Base-by-base conservation (phyloP, 2,329 filamentous ascomycete genomes). In the Xylaria sp. region DNA sequence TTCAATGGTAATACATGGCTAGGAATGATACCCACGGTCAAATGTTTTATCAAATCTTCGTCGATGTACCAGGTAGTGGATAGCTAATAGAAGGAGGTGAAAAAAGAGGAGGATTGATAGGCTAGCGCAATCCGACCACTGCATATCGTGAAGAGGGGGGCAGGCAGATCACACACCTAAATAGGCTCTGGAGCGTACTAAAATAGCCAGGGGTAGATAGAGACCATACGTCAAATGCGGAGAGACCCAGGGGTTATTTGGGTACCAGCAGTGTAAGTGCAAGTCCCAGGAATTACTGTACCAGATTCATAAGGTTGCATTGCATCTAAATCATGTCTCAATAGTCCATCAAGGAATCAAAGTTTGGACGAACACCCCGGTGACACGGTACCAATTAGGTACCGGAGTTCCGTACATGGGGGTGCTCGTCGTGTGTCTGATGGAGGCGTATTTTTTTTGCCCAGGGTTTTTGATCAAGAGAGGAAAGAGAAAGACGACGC, bases 261-360 rank as follows among this genome's bases (percentile, higher is more conserved):
- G 54, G 54, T 66, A 52, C 28, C 62, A 12, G 52, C n/a, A 12
- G 50, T 32, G 28, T 4, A 28, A 32, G 51, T 18, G 51, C 9
- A 32, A 61, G 15, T 61, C 58, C 50, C 60, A 60, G 23, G 18
- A 34, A 48, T 68, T 63, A 70, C 68, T 65, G 65, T 68, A 65
- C 68, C 62, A 52, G 46, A 51, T 63, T 68, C 34, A 56, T 44
- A 23, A 61, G 58, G 69, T 69, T 69, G 66, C 66, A 71, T 67
- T 69, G 69, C 69, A 66, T 69, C 61, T 66, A 32, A 57, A 18
- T 44, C 60, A 41, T 65, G 63, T 66, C 63, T 65, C 58, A 69
- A 63, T 64, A 55, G 55, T 55, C 63, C 34, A 37, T 37, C 34
- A 37, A 37, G 34, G 34, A 10, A 37, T 37, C 56, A 61, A 63